phyloP scores from a whole-genome alignment of 441 rosid genomes.

The Sinapis alba region DNA sequence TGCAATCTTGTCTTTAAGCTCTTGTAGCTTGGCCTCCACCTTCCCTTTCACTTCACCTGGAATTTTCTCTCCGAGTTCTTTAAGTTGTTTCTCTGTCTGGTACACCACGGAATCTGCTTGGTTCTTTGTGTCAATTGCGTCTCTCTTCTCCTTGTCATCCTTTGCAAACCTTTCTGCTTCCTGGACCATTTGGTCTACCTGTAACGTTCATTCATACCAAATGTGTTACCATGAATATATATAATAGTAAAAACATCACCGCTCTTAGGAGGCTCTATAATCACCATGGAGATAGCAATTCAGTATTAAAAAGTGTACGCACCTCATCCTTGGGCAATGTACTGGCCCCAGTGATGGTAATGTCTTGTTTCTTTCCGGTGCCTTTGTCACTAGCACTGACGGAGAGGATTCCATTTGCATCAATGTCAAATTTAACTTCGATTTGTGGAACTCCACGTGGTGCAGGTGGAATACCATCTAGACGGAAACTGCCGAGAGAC shows the following conservation, averaged over 20 bases:
- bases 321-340: conserved; percentile 81
- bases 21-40: conserved; percentile 79
- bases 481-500: conserved; percentile 91
- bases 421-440: conserved; percentile 95
- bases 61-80: conserved; percentile 84
- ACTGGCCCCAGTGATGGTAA: conserved; percentile 96
- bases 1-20: conserved; percentile 75
- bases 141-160: conserved; percentile 95
- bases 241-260: no score
- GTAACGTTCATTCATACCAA: conserved; percentile 10
- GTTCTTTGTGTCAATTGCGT: conserved; percentile 91
- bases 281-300: no score
- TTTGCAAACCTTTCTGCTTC: conserved; percentile 85
- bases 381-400: conserved; percentile 88
- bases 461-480: conserved; percentile 94
- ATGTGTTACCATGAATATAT: no score
- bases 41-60: conserved; percentile 81
- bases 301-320: background rate
- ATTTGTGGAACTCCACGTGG: conserved; percentile 97
- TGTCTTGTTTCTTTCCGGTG: conserved; percentile 92
- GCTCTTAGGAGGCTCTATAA: no score
- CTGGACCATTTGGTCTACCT: conserved; percentile 85
- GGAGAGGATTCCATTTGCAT: conserved; percentile 93
- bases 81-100: conserved; percentile 93
- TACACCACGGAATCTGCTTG: conserved; percentile 83